A percentile compares a stretch with the other conserved stretches of the same genome.
phyloP scores from a whole-genome alignment of 2,329 filamentous ascomycete species.

The Nectriaceae sp. region DNA sequence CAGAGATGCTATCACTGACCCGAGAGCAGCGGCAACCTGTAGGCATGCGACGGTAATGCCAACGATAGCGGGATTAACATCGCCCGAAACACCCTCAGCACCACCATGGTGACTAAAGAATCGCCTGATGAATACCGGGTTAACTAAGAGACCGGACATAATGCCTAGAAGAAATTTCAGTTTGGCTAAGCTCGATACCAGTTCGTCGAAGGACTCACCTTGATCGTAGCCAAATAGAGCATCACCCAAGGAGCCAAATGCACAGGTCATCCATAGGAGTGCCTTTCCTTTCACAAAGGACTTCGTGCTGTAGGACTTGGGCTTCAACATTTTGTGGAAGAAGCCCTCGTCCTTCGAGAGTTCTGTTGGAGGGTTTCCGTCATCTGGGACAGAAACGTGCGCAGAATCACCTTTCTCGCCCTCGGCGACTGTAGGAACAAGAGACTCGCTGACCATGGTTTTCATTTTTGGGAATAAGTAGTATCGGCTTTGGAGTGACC shows the following conservation, averaged over 20 bases:
- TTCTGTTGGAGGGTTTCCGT: too few relatives aligned
- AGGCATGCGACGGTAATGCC: slow-evolving; percentile 15
- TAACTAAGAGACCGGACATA: slow-evolving; percentile 14
- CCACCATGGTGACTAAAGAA: slow-evolving; percentile 16
- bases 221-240: slow-evolving; percentile 16
- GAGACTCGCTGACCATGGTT: too few relatives aligned
- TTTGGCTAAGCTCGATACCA: background rate
- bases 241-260: slow-evolving; percentile 16
- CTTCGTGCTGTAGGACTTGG: slow-evolving; percentile 9
- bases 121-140: slow-evolving; percentile 13
- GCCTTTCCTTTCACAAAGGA: slow-evolving; percentile 15
- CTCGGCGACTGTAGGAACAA: too few relatives aligned
- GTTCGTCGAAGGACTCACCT: background rate
- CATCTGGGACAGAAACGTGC: too few relatives aligned
- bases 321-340: too few relatives aligned
- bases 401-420: too few relatives aligned
- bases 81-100: slow-evolving; percentile 7
- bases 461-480: too few relatives aligned
- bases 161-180: too few relatives aligned
- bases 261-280: slow-evolving; percentile 15
- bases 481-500: too few relatives aligned
- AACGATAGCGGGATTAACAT: slow-evolving; percentile 12
- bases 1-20: slow-evolving; percentile 8
- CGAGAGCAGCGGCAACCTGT: slow-evolving; percentile 13
- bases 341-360: too few relatives aligned